Base-by-base conservation (phyloP, 768 basidiomycete species). In the Lenzites betulinus region DNA sequence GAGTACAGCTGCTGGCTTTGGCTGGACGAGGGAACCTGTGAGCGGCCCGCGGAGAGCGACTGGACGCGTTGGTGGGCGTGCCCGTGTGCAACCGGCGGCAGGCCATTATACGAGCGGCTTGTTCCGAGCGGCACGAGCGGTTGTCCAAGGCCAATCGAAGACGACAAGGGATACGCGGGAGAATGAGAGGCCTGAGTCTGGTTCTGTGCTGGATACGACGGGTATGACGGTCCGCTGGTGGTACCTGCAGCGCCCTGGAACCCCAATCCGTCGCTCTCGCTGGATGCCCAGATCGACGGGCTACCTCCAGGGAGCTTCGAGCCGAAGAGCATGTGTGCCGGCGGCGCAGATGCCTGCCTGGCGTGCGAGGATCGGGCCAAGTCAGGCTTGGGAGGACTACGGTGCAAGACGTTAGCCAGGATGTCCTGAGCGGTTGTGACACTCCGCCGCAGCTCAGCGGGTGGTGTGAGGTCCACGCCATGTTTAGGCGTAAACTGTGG, bases 371-470 rank as follows among this genome's bases (percentile, higher is more conserved):
- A 52, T 56, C 60, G 44, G 47, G 57, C 54, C 52, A 58, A 9
- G 18, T 65, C 62, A 9, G 44, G 26, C 36, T 67, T 69, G 13
- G 63, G 58, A 18, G 70, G 62, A 23, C 63, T 43, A 6, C 74
- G 72, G 36, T 74, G 73, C 71, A 85, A 76, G 2, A 86, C 78
- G 64, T 81, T 80, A 54, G 84, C 83, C 43, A 90, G 67, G 1
- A 91, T 77, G 67, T 90, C 89, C 67, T 85, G 79, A 0, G 89
- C 89, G 13, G 89, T 91, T 0, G 81, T 87, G 23, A 71, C 66
- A 2, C 67, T 67, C 7, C 64, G 51, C 16, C 50, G 51, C 2
- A 67, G 55, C n/a, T 66, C 38, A 7, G 68, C 52, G 43, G 71
- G 54, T 67, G 64, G 63, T 48, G 51, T 15, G 26, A 50, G 36